Evolutionary conservation across 495 filamentous ascomycete species (phyloP).

Genomic region (Penicillium paxilli): DNA sequence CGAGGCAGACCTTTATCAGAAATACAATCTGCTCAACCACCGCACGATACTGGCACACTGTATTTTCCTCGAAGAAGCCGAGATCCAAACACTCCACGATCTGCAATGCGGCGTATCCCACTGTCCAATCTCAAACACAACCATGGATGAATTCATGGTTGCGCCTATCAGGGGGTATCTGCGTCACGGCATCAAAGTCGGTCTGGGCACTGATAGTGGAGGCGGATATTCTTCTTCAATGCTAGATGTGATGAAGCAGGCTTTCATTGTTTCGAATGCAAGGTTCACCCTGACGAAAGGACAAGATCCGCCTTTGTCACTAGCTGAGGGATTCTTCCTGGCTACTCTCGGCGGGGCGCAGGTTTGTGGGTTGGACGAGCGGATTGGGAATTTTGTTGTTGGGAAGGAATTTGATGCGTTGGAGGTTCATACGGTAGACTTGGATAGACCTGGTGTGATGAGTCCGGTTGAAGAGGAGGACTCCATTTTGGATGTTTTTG

Average conservation of each 20-base stretch:
- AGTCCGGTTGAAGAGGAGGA: conserved; percentile 55
- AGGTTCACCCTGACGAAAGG: conserved; percentile 49
- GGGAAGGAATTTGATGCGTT: conserved; percentile 69
- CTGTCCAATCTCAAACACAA: conserved; percentile 65
- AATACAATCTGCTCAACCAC: conserved; percentile 51
- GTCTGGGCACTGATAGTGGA: conserved; percentile 65
- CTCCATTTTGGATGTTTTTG: conserved; percentile 46
- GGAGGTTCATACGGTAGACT: conserved; percentile 44
- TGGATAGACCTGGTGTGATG: conserved; percentile 43
- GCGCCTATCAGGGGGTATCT: conserved; percentile 60
- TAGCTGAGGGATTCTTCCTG: conserved; percentile 59
- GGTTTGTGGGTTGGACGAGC: conserved; percentile 55
- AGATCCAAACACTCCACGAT: conserved; percentile 46
- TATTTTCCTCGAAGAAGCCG: conserved; percentile 56
- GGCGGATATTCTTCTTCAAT: conserved; percentile 64
- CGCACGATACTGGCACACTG: conserved; percentile 66
- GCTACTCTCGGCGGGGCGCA: conserved; percentile 64
- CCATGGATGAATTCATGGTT: conserved; percentile 61
- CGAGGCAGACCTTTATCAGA: conserved; percentile 57
- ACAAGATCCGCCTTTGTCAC: conserved; percentile 45
- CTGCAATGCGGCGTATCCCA: conserved; percentile 60
- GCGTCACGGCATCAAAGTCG: conserved; percentile 59
- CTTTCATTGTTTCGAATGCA: conserved; percentile 61
- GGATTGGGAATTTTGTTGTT: conserved; percentile 57
- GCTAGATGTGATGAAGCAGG: conserved; percentile 58